Evolutionary conservation across 1,284 basidiomycete genomes (phyloP), one percentile per base, ranked within the genome.

Genomic region (Cryptococcus deneoformans): DNA sequence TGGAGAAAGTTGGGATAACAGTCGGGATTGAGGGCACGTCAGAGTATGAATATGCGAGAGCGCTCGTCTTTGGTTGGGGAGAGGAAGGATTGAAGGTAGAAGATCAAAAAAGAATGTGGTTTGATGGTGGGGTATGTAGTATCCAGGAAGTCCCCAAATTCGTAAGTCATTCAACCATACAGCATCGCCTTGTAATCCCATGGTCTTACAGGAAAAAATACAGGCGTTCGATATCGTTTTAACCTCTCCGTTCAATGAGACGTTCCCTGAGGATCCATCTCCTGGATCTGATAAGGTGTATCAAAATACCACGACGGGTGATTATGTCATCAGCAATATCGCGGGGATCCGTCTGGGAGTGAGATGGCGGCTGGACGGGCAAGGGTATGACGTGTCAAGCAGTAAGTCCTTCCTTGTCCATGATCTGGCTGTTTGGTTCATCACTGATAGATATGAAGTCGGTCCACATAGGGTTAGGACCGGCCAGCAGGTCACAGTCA

Each of bases 331-430:
- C 35, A 81, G 86, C 49, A 87, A 92, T 70, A 81, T 91, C 7
- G 83, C 85, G 1, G 91, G 91, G 2, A 82, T 94, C 48, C 83
- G 87, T 35, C 82, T 86, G 1, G 85, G 85, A 58, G 86, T 93
- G 20, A 85, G 89, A 24, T 87, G 84, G 67, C 82, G 89, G 29
- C 73, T 92, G 50, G 91, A 93, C 67, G 87, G 87, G n/a, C 84
- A 81, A 65, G 91, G 91, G 4, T 94, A 91, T 68, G 90, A 93
- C 66, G 83, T 94, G 45, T 82, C 87, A 16, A 89, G 85, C 79
- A 80, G 90, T 92, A 65, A 68, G 88, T 73, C n/a, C 14, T 35
- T 48, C 40, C 24, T 43, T 49, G 42, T 14, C 35, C 46, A 44
- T 53, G 34, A n/a, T 46, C 20, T n/a, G 40, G 24, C 38, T 35